These are phyloP conservation scores for Rhododendron vialii DNA, from an alignment of 148 eudicot genomes.

Conservation along the genomic window DNA sequence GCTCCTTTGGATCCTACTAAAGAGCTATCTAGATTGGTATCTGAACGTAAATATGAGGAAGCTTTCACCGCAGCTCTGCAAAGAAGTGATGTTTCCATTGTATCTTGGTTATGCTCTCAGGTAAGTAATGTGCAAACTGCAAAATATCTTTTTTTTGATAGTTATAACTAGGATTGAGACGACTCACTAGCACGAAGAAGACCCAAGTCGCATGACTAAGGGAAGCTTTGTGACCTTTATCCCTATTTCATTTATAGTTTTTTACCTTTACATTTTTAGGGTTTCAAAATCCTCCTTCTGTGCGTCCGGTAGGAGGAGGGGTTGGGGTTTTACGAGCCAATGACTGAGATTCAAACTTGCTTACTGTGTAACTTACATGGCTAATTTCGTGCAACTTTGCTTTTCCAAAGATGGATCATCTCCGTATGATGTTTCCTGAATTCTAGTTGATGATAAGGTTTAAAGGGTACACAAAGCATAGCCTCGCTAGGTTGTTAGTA, in stretches of 20 bases:
- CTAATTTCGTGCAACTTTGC: not conserved
- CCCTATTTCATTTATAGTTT: not conserved
- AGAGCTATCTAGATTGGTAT: not conserved
- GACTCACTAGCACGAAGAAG: too few relatives aligned
- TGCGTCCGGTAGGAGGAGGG: not conserved
- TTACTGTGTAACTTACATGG: not conserved
- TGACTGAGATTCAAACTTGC: not conserved
- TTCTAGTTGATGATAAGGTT: not conserved
- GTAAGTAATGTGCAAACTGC: not conserved
- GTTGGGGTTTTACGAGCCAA: not conserved
- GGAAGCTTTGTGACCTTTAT: too few relatives aligned
- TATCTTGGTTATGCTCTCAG: not conserved
- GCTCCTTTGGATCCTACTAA: not conserved
- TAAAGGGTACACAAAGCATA: not conserved
- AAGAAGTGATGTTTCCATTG: slow-evolving; percentile 67
- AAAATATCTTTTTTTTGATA: not conserved
- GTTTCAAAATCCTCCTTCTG: not conserved
- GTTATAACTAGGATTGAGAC: not conserved
- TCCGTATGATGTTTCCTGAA: not conserved
- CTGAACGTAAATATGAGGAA: not conserved
- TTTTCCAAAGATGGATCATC: not conserved
- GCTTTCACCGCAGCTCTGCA: slow-evolving; percentile 62
- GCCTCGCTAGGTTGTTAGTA: not conserved
- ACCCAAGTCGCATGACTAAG: too few relatives aligned
- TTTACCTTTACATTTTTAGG: not conserved